Conservation (phyloP, 768 basidiomycete species). For the Xerocomus brunneocitrinus region DNA sequence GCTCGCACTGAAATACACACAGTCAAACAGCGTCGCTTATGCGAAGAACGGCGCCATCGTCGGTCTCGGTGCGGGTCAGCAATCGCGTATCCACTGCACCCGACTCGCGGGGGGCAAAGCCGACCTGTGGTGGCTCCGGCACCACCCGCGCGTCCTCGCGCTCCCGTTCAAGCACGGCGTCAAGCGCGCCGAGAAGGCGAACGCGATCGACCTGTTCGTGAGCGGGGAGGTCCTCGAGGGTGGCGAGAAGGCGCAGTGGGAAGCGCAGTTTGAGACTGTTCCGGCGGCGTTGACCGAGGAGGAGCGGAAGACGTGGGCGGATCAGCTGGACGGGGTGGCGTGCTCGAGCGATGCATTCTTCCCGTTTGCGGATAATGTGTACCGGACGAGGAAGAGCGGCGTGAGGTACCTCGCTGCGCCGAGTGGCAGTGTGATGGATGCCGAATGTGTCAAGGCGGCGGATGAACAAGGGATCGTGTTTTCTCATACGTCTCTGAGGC, state of each 20-base stretch:
- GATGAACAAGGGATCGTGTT: slow-evolving; percentile 92
- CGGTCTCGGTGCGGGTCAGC: slow-evolving; percentile 96
- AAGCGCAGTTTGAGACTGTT: slow-evolving; percentile 71
- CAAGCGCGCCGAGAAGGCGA: slow-evolving; percentile 97
- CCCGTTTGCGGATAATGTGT: slow-evolving; percentile 99
- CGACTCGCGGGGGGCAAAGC: slow-evolving; percentile 96
- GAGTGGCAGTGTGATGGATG: slow-evolving; percentile 95
- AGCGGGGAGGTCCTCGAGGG: slow-evolving; percentile 85
- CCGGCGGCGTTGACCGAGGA: slow-evolving; percentile 60
- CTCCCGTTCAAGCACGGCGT: slow-evolving; percentile 97
- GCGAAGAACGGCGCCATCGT: slow-evolving; percentile 89
- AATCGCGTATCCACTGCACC: slow-evolving; percentile 99
- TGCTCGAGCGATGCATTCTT: slow-evolving; percentile 99
- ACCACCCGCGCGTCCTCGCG: slow-evolving; percentile 88
- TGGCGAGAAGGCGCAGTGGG: slow-evolving; percentile 89
- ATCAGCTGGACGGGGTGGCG: slow-evolving; percentile 74
- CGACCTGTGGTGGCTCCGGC: slow-evolving; percentile 99
- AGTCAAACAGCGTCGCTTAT: slow-evolving; percentile 98
- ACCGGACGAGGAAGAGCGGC: slow-evolving; percentile 87
- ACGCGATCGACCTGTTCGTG: slow-evolving; percentile 96
- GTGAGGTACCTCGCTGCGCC: slow-evolving; percentile 90
- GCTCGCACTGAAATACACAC: slow-evolving; percentile 95
- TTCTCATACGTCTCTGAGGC: slow-evolving; percentile 78
- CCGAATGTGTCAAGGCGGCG: slow-evolving; percentile 92
- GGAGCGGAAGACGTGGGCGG: slow-evolving; percentile 74